A percentile compares a stretch with the other conserved stretches of the same genome.
Evolutionary conservation across 495 filamentous ascomycete species (phyloP).

Genomic region (Staphylotrichum longicolle): DNA sequence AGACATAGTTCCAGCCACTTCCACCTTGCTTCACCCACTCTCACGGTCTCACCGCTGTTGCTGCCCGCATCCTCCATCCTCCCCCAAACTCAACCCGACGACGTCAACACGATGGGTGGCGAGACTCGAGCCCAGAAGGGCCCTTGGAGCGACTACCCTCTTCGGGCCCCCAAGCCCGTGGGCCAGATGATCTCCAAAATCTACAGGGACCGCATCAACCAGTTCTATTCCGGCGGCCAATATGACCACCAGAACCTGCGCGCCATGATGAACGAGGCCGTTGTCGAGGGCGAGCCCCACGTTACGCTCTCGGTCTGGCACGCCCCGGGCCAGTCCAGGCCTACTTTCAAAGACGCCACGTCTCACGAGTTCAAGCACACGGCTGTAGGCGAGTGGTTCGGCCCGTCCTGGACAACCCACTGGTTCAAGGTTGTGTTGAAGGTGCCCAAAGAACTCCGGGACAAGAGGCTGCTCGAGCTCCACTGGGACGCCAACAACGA

Average conservation of each 20-base stretch:
- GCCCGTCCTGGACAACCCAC: conserved; percentile 97
- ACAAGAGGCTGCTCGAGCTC: conserved; percentile 80
- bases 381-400: conserved; percentile 73
- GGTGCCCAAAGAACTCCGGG: conserved; percentile 65
- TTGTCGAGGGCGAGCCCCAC: conserved; percentile 65
- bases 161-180: conserved; percentile 48
- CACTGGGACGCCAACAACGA: conserved; percentile 95
- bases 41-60: neutral
- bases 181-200: conserved; percentile 85
- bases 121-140: conserved; percentile 30
- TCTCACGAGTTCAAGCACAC: conserved; percentile 76
- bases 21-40: neutral
- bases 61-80: neutral
- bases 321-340: conserved; percentile 72
- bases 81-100: conserved; percentile 2
- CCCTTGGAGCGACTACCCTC: conserved; percentile 45
- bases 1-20: no score
- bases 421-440: conserved; percentile 86
- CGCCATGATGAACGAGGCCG: conserved; percentile 73
- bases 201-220: conserved; percentile 78
- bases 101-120: conserved; percentile 29
- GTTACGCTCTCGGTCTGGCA: conserved; percentile 87
- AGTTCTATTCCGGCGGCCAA: conserved; percentile 78
- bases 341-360: conserved; percentile 86
- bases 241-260: conserved; percentile 76